phyloP scores from a whole-genome alignment of 441 rosid species.

The Flueggea neowawraea region DNA sequence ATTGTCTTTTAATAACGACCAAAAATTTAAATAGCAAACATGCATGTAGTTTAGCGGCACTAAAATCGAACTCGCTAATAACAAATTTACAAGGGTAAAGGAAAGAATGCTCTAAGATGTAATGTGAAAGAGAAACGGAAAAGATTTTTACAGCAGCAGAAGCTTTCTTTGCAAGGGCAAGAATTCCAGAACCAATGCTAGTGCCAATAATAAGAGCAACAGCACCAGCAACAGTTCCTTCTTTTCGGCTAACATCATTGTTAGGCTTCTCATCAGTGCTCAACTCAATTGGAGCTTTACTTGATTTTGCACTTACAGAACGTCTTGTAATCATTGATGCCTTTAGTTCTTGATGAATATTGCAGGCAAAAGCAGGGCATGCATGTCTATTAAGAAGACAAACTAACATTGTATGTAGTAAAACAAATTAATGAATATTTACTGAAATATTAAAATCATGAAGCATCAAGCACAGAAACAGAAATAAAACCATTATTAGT shows the following conservation, averaged over 20 bases:
- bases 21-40: too few species aligned
- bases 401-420: too few species aligned
- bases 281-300: conserved; percentile 13
- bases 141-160: conserved; percentile 41
- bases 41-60: too few species aligned
- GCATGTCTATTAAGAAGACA: too few species aligned
- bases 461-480: too few species aligned
- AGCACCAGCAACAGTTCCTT: conserved; percentile 54
- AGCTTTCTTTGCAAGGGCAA: conserved; percentile 58
- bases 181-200: conserved; percentile 63
- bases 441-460: too few species aligned
- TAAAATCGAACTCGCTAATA: too few species aligned
- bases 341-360: conserved; percentile 18
- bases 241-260: conserved; percentile 17
- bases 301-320: conserved; percentile 8
- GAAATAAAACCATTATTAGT: too few species aligned
- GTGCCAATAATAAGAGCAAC: conserved; percentile 61
- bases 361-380: conserved; percentile 12
- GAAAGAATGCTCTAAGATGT: neutral
- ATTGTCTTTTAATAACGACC: too few species aligned
- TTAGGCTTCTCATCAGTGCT: conserved; percentile 6
- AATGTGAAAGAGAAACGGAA: neutral
- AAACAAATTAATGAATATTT: too few species aligned
- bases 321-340: conserved; percentile 2
- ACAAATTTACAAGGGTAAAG: too few species aligned